phyloP scores from a whole-genome alignment of 345 rosid species.

The Lagerstroemia speciosa region DNA sequence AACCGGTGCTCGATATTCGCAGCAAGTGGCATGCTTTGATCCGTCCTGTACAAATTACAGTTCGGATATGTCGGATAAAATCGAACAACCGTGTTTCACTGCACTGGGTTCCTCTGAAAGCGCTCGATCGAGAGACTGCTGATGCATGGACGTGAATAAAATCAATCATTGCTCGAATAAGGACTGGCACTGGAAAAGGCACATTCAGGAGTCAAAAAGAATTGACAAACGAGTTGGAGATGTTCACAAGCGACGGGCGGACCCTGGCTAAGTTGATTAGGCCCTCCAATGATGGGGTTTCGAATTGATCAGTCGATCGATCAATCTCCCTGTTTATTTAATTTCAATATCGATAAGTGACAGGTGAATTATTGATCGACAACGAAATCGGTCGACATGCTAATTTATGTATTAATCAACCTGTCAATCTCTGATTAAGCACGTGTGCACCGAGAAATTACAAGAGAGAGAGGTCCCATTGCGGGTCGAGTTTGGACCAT shows the following conservation, averaged over 20 bases:
- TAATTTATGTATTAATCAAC: not conserved
- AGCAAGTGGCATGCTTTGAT: no score
- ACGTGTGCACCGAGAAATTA: slow-evolving; percentile 7
- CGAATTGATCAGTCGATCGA: not conserved
- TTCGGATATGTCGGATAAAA: no score
- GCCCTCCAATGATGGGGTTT: not conserved
- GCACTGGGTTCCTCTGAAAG: not conserved
- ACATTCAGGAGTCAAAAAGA: not conserved
- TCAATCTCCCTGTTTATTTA: not conserved
- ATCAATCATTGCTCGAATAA: not conserved
- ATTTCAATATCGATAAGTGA: not conserved
- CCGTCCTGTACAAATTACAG: no score
- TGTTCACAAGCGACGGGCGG: not conserved
- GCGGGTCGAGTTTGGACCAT: slow-evolving; percentile 9
- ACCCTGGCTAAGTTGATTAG: not conserved
- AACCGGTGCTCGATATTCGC: no score
- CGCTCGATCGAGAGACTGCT: not conserved
- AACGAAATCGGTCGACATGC: not conserved
- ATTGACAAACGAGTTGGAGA: not conserved
- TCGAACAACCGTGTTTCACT: no score
- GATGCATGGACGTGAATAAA: not conserved
- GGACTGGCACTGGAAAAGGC: not conserved
- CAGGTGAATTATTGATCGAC: not conserved
- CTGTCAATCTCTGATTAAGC: not conserved
- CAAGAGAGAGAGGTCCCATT: not conserved